Base-by-base conservation (phyloP, 2,329 filamentous ascomycete species). In the Ilyonectria robusta region DNA sequence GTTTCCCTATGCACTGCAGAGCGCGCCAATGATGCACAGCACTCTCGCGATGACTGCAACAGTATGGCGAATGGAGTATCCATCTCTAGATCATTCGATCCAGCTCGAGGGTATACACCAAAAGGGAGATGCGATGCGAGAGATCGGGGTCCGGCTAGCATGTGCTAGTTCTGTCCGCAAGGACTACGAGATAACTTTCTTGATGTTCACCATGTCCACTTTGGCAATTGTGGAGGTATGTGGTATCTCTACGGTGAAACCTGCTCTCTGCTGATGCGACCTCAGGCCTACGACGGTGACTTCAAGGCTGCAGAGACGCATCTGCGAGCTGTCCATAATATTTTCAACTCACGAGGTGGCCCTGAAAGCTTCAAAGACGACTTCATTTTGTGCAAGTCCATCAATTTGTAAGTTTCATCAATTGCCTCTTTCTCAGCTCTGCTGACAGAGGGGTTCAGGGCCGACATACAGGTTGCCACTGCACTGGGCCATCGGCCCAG, bases 21-120 rank as follows among this genome's bases (percentile, higher is more conserved):
- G 42, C 29, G 50, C 40, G 7, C 42, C 59, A 31, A 48, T 62
- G 59, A 62, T 62, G 51, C 59, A 62, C 29, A 62, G 59, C 31
- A 62, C 59, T 46, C 59, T 62, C 15, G 59, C 59, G 1, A 62
- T 62, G 59, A 46, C 59, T 26, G 59, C 59, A 8, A 19, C 19
- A 6, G 15, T 55, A 17, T 62, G 59, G 59, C 42, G 19, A 17
- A 26, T 31, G n/a, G 59, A 62, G 4, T 47, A 21, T 17, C 59
- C 59, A 26, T 23, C 13, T 21, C 11, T 56, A 21, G 17, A 56
- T 1, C 9, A 2, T 21, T 62, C 59, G 4, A 47, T 55, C 7
- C 44, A 29, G 17, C 50, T 47, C 6, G 50, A 62, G 59, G 59
- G 59, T 1, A 40, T 62, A 13, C 37, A 19, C 21, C 59, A 62